Percentiles rank a stretch among this genome's conserved stretches.
Conservation (phyloP, 352 stramenopile species). For the Elongisporangium undulatum region DNA sequence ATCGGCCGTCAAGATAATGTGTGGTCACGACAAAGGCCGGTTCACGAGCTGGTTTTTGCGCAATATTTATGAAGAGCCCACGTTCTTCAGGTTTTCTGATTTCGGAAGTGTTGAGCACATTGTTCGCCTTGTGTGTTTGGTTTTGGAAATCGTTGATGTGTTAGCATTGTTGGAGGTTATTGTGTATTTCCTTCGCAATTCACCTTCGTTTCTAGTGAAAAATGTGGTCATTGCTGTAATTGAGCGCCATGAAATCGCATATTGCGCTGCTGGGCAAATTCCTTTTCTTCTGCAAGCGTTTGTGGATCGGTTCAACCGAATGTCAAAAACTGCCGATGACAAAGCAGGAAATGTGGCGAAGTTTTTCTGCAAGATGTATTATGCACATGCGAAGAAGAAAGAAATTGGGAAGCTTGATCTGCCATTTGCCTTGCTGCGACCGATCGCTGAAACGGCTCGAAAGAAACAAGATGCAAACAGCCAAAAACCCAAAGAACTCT, state of each 20-base stretch:
- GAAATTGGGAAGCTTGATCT: conserved; percentile 77
- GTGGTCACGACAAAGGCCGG: conserved; percentile 79
- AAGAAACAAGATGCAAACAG: conserved; percentile 75
- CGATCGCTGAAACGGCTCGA: conserved; percentile 70
- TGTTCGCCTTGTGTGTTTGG: conserved; percentile 71
- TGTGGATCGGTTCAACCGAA: conserved; percentile 74
- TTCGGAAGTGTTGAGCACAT: conserved; percentile 80
- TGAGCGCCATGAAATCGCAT: conserved; percentile 79
- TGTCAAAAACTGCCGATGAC: conserved; percentile 67
- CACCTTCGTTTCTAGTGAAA: conserved; percentile 74
- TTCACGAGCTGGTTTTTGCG: conserved; percentile 79
- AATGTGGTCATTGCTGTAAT: conserved; percentile 81
- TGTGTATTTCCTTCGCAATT: conserved; percentile 71
- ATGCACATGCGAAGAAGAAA: conserved; percentile 77
- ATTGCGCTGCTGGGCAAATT: conserved; percentile 80
- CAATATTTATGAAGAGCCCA: conserved; percentile 78
- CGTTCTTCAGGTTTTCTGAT: conserved; percentile 82
- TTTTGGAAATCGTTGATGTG: conserved; percentile 82
- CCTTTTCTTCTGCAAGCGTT: conserved; percentile 77
- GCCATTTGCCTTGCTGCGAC: conserved; percentile 59
- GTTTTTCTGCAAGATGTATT: conserved; percentile 86
- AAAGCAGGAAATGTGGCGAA: conserved; percentile 65
- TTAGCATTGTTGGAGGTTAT: conserved; percentile 78
- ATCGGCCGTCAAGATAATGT: conserved; percentile 85
- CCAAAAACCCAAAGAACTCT: conserved; percentile 72